Evolutionary conservation across 164 flowering plant species (phyloP).

Genomic region (Santalum album): DNA sequence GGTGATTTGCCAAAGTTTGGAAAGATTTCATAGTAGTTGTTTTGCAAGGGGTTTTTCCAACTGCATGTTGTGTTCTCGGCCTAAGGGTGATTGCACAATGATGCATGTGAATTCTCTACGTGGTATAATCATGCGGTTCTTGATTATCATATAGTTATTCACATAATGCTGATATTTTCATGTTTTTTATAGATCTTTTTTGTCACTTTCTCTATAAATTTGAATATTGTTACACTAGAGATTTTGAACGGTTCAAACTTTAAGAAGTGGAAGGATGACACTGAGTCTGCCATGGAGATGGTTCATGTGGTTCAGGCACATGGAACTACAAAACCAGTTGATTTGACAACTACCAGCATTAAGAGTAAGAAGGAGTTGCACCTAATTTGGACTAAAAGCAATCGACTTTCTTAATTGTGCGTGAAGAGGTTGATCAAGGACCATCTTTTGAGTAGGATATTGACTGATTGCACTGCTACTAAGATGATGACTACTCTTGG

Average conservation of each 20-base stretch:
- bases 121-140: too few relatives aligned
- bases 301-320: not conserved
- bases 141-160: too few relatives aligned
- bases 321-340: not conserved
- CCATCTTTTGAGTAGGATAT: not conserved
- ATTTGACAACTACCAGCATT: not conserved
- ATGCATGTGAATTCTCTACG: too few relatives aligned
- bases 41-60: too few relatives aligned
- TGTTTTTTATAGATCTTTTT: too few relatives aligned
- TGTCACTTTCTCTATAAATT: too few relatives aligned
- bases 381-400: not conserved
- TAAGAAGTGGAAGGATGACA: not conserved
- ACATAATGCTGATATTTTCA: too few relatives aligned
- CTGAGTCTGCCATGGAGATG: not conserved
- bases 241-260: not conserved
- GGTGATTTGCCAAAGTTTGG: too few relatives aligned
- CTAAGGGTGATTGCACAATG: too few relatives aligned
- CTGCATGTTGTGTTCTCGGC: too few relatives aligned
- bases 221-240: not conserved
- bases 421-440: too few relatives aligned
- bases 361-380: not conserved
- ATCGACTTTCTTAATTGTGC: not conserved
- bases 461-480: not conserved
- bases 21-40: too few relatives aligned
- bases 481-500: not conserved